phyloP scores from a whole-genome alignment of 768 basidiomycete species.

The Termitomyces sp. region DNA sequence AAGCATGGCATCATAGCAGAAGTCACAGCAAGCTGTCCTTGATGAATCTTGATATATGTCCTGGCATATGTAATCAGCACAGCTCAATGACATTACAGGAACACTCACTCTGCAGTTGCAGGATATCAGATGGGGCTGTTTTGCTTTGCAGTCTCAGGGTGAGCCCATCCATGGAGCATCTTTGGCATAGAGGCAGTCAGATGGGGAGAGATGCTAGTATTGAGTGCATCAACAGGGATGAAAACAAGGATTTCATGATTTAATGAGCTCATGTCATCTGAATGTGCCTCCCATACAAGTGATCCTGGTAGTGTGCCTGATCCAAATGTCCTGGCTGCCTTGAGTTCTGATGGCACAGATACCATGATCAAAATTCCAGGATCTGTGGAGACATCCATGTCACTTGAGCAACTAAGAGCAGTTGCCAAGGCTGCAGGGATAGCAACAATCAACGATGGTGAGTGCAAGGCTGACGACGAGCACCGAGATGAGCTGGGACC shows the following conservation, averaged over 20 bases:
- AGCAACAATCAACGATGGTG: no score
- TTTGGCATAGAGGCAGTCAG: not conserved
- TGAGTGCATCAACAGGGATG: constrained; percentile 1
- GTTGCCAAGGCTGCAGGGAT: no score
- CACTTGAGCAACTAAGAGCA: no score
- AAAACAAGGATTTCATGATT: constrained; percentile 5
- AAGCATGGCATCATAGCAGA: constrained; percentile 9
- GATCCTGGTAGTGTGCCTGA: no score
- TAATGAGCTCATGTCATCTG: constrained; percentile 8
- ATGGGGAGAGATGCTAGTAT: not conserved
- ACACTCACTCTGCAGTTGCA: constrained; percentile 1
- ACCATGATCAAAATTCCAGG: no score
- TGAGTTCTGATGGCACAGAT: no score
- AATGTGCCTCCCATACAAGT: not conserved
- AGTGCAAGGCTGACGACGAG: no score
- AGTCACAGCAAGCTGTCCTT: not conserved
- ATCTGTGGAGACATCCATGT: no score
- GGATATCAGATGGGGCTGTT: constrained; percentile 6
- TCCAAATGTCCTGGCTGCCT: no score
- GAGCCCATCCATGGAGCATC: constrained; percentile 7
- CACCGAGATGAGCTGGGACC: no score
- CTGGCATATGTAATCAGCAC: not conserved
- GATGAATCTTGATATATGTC: constrained; percentile 1
- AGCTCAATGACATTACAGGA: not conserved
- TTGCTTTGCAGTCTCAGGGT: constrained; percentile 9